These are phyloP conservation scores for grape (Vitis vinifera) DNA, from an alignment of 164 flowering plant genomes.

Conservation along the genomic window ASM3070453v1 NC_081817.1:8770501-8771000, in stretches of 20 bases:
- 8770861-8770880: neutral
- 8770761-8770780: neutral
- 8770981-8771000: no score
- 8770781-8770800: neutral
- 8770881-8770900: neutral
- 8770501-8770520: no score
- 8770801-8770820: neutral
- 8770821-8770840: neutral
- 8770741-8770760: neutral
- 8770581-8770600: neutral
- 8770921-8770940: neutral
- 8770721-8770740: neutral
- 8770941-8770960: no score
- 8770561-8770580: neutral
- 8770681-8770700: no score
- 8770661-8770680: no score
- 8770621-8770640: neutral
- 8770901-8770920: neutral
- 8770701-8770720: neutral
- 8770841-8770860: neutral
- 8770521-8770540: no score
- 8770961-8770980: no score
- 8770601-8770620: neutral
- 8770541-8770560: neutral
- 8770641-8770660: no score